Base-by-base conservation (phyloP, 2,329 filamentous ascomycete genomes). In the Pezicula rhizophila region DNA sequence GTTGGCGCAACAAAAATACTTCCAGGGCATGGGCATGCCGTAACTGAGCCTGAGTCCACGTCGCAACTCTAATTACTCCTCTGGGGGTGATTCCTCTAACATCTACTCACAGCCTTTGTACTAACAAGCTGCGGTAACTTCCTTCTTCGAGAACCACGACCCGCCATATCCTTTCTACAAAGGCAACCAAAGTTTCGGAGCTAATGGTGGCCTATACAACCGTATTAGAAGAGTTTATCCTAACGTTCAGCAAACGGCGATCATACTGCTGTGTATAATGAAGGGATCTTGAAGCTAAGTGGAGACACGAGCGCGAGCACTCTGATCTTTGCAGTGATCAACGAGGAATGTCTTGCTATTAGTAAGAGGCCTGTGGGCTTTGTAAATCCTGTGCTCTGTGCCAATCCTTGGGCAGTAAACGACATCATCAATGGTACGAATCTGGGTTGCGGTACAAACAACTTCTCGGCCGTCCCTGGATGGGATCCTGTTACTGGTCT, bases 321-420 rank as follows among this genome's bases (percentile, higher is more conserved):
- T 0, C 83, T 82, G 0, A 67, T 78, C 1, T 75, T 77, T 2
- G 72, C 78, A 1, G 77, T 73, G 8, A 70, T 85, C 45, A 86
- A 86, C 53, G 81, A 84, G 52, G 78, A 77, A 0, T 68, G 80
- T 26, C 62, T 84, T 8, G 68, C 72, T 1, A 67, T 66, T 14
- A 77, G 77, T 2, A 74, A 76, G 60, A 57, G 53, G 3, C 54
- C 64, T 0, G 54, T 72, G 1, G 69, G 70, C 4, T 72, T 71
- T 52, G 47, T 73, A 23, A 73, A 73, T 54, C 70, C 70, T 3
- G 66, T 65, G 58, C 45, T 72, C 31, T 72, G 71, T 53, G 51
- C 54, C 2, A 56, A 58, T 23, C 46, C 47, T 10, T 5, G 47
- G 43, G 31, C 47, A 34, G 18, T 37, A 41, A 67, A 61, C 3